Conservation (phyloP, 352 stramenopile species). For the Phytophthora ramorum region DNA sequence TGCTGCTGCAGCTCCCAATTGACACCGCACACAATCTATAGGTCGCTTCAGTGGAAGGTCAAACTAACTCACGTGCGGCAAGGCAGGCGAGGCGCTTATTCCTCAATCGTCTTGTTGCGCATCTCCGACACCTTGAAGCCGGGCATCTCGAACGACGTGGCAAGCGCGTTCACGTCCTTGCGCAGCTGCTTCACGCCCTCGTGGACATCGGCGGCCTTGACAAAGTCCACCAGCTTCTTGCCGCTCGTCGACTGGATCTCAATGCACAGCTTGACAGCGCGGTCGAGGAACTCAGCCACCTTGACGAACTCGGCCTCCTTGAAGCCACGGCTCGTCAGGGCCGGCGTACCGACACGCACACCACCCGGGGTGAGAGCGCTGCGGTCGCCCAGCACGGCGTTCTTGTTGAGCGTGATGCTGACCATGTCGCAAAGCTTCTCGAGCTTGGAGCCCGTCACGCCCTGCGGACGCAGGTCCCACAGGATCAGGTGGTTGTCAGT, state of each 20-base stretch:
- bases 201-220: conserved; percentile 86
- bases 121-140: conserved; percentile 93
- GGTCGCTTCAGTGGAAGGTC: conserved; percentile 35
- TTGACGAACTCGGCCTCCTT: conserved; percentile 96
- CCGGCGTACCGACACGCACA: conserved; percentile 96
- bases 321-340: conserved; percentile 97
- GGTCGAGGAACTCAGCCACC: conserved; percentile 96
- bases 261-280: conserved; percentile 93
- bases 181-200: conserved; percentile 90
- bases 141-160: conserved; percentile 96
- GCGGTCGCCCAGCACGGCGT: conserved; percentile 96
- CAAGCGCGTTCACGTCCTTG: conserved; percentile 94
- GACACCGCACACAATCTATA: conserved; percentile 41
- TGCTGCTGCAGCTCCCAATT: conserved; percentile 39
- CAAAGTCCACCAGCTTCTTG: conserved; percentile 95
- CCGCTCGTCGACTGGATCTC: conserved; percentile 92
- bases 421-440: conserved; percentile 98
- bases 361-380: conserved; percentile 95
- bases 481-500: conserved; percentile 99
- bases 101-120: conserved; percentile 87
- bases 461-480: conserved; percentile 96
- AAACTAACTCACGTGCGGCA: conserved; percentile 14
- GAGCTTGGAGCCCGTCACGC: conserved; percentile 98
- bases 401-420: conserved; percentile 99
- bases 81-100: conserved; percentile 41